phyloP scores from a whole-genome alignment of 192 early-diverging fungal species.

The Gonapodya sp. region DNA sequence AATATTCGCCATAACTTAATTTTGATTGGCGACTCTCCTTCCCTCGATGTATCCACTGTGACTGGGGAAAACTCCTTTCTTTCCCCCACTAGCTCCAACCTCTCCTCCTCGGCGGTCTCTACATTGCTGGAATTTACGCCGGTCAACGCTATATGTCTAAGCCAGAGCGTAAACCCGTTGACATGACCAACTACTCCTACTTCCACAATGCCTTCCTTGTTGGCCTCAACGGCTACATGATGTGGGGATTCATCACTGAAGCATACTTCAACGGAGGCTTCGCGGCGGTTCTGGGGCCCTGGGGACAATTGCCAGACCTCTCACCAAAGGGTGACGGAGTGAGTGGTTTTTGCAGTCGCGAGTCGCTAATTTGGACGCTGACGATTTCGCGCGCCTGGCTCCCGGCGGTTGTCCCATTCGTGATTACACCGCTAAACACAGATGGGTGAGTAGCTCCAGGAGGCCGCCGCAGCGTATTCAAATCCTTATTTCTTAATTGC shows the following conservation, averaged over 20 bases:
- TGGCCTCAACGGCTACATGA: neutral
- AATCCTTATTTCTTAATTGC: no score
- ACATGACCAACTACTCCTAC: constrained; percentile 4
- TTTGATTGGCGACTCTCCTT: neutral
- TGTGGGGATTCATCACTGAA: constrained; percentile 1
- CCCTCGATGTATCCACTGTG: neutral
- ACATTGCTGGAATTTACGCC: neutral
- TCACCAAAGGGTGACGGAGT: neutral
- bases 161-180: neutral
- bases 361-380: neutral
- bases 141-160: neutral
- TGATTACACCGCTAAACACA: no score
- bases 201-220: neutral
- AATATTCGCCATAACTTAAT: neutral
- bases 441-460: neutral
- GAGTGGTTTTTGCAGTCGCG: neutral
- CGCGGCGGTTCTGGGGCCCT: neutral
- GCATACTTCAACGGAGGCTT: neutral
- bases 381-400: neutral
- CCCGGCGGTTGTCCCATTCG: no score
- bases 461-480: no score
- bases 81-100: neutral
- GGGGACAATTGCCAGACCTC: neutral
- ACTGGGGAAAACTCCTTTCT: neutral
- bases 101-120: neutral